Evolutionary conservation across 1,139 yeast genomes (phyloP), one percentile per base, ranked within the genome.

Genomic region (Zygoascus hellenicus): DNA sequence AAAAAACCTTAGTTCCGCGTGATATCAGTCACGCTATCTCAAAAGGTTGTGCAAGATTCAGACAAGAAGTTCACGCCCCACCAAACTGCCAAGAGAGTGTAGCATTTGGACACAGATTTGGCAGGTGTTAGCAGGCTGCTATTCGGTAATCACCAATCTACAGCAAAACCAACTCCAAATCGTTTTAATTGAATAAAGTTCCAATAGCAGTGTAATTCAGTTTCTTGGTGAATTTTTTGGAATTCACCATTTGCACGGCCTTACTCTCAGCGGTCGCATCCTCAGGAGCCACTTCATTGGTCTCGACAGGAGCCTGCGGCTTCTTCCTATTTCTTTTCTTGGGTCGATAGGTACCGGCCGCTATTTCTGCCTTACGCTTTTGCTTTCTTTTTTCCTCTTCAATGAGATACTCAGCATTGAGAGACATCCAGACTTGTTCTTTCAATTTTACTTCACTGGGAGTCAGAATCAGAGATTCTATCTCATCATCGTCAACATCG

Each of bases 381-480:
- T 90, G 73, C 53, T 92, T 71, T 63, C 88, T 89, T 57, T 79
- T 79, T 58, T 92, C 97, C 65, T 88, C 96, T 45, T 83, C 94
- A 22, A 88, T 66, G 50, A 92, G 70, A 59, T 81, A 94, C 31
- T 90, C 97, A 51, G 85, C 86, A 65, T 92, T 88, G 47, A 87
- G 72, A 1, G 94, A 89, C 48, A 85, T 79, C 97, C 98, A 92
- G 5, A 89, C 78, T 51, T 83, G 74, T 55, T 86, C 89, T 65
- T 87, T 90, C 58, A 81, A 60, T 48, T 71, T 67, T 10, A 80
- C 75, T 55, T 92, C 96, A 42, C 80, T 84, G 43, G 77, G 80
- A 3, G 78, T 75, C 47, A 92, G 69, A 43, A 86, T 61, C 38
- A 81, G 72, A 0, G 69, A 66, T 3, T 78, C 79, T 9, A 86